These are phyloP conservation scores for Talaromyces sp. DNA, from an alignment of 2,329 filamentous ascomycete genomes.

Conservation along the genomic window DNA sequence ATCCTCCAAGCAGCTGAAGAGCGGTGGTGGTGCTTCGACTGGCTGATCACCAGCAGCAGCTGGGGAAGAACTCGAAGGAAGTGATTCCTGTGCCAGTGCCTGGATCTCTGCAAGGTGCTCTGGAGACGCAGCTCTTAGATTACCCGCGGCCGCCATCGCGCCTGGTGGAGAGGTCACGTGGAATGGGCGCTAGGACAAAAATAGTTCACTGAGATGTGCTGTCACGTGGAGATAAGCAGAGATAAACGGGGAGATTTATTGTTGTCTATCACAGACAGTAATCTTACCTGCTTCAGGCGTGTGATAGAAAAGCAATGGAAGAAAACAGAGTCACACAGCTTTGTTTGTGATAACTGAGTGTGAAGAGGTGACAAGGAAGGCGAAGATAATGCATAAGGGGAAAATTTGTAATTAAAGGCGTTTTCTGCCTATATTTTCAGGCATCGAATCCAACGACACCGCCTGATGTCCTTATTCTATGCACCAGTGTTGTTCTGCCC, in stretches of 20 bases:
- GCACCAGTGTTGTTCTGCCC: neutral
- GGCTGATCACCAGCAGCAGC: neutral
- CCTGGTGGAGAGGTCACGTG: neutral
- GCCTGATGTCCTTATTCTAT: neutral
- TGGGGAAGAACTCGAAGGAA: neutral
- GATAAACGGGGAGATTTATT: neutral
- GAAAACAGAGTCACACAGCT: neutral
- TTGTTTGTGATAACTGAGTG: neutral
- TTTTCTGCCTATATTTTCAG: neutral
- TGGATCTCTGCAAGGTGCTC: neutral
- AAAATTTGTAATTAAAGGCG: neutral
- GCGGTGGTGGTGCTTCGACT: neutral
- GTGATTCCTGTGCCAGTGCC: neutral
- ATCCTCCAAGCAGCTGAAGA: neutral
- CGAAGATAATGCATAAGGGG: neutral
- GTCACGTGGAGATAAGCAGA: neutral
- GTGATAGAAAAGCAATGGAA: neutral
- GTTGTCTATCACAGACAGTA: neutral
- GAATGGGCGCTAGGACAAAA: neutral
- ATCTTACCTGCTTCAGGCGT: neutral
- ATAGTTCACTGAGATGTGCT: neutral
- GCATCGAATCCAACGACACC: neutral
- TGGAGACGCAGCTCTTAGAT: neutral
- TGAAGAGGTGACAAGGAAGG: neutral
- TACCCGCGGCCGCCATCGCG: neutral